Percentiles rank a stretch among this genome's conserved stretches.
phyloP scores from a whole-genome alignment of 805 yeast species.

The Saturnispora kantuleensis region DNA sequence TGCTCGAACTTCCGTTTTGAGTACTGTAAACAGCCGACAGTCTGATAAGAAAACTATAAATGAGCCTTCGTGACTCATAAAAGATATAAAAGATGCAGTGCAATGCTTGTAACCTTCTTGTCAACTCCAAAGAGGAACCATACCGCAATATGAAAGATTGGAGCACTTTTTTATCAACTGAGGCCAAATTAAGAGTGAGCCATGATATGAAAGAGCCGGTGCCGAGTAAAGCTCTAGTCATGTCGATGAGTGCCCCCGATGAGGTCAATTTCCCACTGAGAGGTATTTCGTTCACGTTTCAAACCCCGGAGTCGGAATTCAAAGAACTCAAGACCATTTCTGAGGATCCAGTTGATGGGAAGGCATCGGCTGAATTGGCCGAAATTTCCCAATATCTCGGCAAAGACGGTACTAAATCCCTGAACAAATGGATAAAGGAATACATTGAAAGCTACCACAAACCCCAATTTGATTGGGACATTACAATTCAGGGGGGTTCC shows the following conservation, averaged over 20 bases:
- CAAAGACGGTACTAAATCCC: constrained; percentile 38
- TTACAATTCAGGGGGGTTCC: constrained; percentile 67
- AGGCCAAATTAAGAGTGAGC: constrained; percentile 21
- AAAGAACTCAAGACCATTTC: constrained; percentile 27
- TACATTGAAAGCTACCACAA: constrained; percentile 36
- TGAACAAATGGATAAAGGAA: constrained; percentile 31
- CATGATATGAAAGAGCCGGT: constrained; percentile 22
- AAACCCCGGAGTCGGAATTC: constrained; percentile 37
- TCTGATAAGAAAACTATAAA: background rate
- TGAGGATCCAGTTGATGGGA: constrained; percentile 19
- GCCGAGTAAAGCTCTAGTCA: constrained; percentile 32
- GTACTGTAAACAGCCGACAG: too few species aligned
- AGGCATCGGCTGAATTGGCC: constrained; percentile 25
- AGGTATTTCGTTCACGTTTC: constrained; percentile 17
- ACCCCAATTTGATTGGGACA: constrained; percentile 56
- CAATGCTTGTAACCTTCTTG: too few species aligned
- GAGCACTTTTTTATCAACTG: constrained; percentile 19
- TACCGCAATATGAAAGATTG: constrained; percentile 9
- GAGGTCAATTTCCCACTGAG: constrained; percentile 42
- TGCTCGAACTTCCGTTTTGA: too few species aligned
- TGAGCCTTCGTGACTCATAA: background rate
- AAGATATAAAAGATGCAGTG: background rate
- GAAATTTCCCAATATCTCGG: constrained; percentile 42
- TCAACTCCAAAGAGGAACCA: too few species aligned
- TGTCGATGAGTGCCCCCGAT: constrained; percentile 47